phyloP scores from a whole-genome alignment of 768 basidiomycete species.

The Leccinum uliginosum region DNA sequence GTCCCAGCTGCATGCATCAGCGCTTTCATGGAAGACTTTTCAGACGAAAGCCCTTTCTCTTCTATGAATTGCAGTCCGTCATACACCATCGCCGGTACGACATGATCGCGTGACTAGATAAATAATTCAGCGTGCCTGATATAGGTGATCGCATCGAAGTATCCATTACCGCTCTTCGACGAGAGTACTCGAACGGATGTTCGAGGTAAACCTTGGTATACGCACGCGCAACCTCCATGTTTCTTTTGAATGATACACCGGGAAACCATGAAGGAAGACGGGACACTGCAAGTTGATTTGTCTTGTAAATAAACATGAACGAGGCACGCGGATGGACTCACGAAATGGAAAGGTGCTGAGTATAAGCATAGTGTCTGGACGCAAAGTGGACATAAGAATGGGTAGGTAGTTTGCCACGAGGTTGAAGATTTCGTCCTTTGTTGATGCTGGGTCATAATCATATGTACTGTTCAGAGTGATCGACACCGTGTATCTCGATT shows the following conservation, averaged over 20 bases:
- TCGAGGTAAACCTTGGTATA: background rate
- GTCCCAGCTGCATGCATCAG: background rate
- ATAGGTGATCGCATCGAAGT: background rate
- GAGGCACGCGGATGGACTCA: background rate
- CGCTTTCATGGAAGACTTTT: background rate
- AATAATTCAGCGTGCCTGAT: background rate
- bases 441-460: conserved; percentile 5
- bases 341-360: background rate
- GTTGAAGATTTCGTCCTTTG: background rate
- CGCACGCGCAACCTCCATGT: background rate
- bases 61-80: background rate
- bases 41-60: background rate
- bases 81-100: background rate
- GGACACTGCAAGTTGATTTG: background rate
- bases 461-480: conserved; percentile 1
- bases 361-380: background rate
- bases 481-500: conserved; percentile 1
- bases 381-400: background rate
- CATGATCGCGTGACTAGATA: background rate
- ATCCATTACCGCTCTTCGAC: background rate
- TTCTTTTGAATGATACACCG: background rate
- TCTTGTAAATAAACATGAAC: background rate
- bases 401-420: background rate
- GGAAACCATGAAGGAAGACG: background rate
- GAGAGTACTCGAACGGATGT: background rate